Base-by-base conservation (phyloP, 495 filamentous ascomycete genomes). In the Neurospora cerealis region DNA sequence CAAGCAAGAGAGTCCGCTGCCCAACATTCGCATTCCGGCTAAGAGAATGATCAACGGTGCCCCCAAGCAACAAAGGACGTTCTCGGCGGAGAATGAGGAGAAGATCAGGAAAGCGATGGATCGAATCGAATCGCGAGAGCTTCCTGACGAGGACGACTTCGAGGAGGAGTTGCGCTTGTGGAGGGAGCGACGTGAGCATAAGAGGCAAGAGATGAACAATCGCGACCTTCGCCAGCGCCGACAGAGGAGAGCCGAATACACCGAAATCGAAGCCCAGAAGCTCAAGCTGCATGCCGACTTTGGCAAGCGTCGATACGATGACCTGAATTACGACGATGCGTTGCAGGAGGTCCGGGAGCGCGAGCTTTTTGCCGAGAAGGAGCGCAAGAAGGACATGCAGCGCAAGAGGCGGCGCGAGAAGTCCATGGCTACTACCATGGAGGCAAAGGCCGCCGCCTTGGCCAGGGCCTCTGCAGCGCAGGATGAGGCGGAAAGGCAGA, bases 321-420 rank as follows among this genome's bases (percentile, higher is more conserved):
- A 85, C 17, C 69, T 85, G 9, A 78, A 87, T 74, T 86, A 83
- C 77, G 86, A 89, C 5, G 90, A 89, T 17, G 96, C 95, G 21
- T 85, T 94, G 71, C 88, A 91, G 62, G 91, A 97, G 76, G 95
- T 99, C 2, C 92, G 96, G 74, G 90, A 92, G 72, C 93, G 92
- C 75, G 96, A 98, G 79, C 86, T 97, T 9, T 91, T 92, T 72
- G 94, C 96, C 69, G 96, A 99, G 80, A 99, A 98, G 81, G 96
- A 98, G 82, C 93, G 96, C 37, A 99, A 99, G 87, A 99, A 99
- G 84, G 96, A 98, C 75, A 97, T 98, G 92, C 96, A 99, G 79
- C 91, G 96, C 34, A 98, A 98, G 84, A 90, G 96, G 34, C 91
- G 96, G n/a, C 90, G 96, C 24, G 96, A 99, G 80, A 97, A 97